A percentile compares a stretch with the other conserved stretches of the same genome.
Conservation (phyloP, 2,329 filamentous ascomycete species). For the Apiospora rasikravindrae region DNA sequence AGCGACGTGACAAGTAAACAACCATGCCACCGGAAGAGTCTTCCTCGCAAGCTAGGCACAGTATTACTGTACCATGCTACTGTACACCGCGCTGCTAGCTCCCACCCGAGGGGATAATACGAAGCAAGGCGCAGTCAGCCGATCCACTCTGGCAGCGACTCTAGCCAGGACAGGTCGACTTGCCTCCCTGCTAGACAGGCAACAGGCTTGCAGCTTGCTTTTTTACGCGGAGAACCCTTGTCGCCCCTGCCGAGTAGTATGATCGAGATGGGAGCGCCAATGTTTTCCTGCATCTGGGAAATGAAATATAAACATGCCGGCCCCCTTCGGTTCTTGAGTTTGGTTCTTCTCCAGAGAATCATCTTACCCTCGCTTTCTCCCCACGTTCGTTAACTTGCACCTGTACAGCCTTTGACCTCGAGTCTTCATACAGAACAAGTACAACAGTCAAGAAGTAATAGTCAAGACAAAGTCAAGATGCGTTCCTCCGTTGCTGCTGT, state of each 20-base stretch:
- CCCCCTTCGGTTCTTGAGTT: constrained; percentile 2
- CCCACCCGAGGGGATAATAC: not conserved
- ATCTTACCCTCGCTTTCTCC: constrained; percentile 6
- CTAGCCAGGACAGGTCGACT: not conserved
- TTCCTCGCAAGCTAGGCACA: not conserved
- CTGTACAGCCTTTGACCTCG: constrained; percentile 12
- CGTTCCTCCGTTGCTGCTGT: constrained; percentile 26
- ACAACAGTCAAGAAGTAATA: constrained; percentile 5
- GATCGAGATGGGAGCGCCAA: constrained; percentile 3
- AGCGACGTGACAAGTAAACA: constrained; percentile 10
- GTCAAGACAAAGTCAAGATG: constrained; percentile 23
- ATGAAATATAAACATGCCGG: constrained; percentile 5
- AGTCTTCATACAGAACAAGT: constrained; percentile 15
- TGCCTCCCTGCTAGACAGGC: not conserved
- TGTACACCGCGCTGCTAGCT: constrained; percentile 5
- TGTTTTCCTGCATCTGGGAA: constrained; percentile 1
- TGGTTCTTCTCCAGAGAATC: constrained; percentile 9
- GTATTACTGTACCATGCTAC: not conserved
- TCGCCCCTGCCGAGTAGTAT: not conserved
- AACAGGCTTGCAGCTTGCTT: constrained; percentile 1
- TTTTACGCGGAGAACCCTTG: constrained; percentile 16
- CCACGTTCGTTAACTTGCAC: constrained; percentile 11
- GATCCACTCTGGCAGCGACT: constrained; percentile 10
- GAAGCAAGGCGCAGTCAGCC: constrained; percentile 6
- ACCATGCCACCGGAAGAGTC: not conserved